These are phyloP conservation scores for Candida berthetii DNA, from an alignment of 805 yeast species.

Conservation along the genomic window DNA sequence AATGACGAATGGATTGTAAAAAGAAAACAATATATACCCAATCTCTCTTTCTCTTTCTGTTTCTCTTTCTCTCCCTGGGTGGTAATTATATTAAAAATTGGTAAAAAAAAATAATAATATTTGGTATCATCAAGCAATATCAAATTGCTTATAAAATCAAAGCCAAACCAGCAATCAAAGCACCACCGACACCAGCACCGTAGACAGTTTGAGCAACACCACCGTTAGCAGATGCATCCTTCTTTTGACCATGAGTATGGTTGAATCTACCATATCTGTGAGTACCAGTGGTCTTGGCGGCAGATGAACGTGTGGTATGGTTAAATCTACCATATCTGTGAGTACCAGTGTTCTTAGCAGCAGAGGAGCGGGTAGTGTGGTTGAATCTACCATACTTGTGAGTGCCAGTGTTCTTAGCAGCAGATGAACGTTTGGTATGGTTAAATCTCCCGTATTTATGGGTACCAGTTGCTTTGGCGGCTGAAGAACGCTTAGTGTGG, in stretches of 20 bases:
- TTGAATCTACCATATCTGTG: constrained; percentile 43
- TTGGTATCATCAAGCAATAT: not conserved
- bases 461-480: constrained; percentile 35
- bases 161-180: constrained; percentile 43
- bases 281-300: constrained; percentile 32
- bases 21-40: too few relatives aligned
- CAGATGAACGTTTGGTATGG: constrained; percentile 29
- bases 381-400: constrained; percentile 45
- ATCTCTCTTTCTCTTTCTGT: too few relatives aligned
- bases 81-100: not conserved
- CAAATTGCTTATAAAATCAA: constrained; percentile 24
- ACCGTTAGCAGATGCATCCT: constrained; percentile 15
- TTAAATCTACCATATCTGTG: constrained; percentile 49
- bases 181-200: constrained; percentile 36
- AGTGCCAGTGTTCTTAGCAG: constrained; percentile 35
- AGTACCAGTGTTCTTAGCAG: constrained; percentile 34
- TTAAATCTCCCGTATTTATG: constrained; percentile 47
- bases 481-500: constrained; percentile 30
- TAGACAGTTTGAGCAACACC: constrained; percentile 15
- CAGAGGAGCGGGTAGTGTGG: constrained; percentile 33
- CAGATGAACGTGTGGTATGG: constrained; percentile 30
- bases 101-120: not conserved
- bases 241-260: constrained; percentile 33
- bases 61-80: too few relatives aligned
- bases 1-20: too few relatives aligned